phyloP scores from a whole-genome alignment of 768 basidiomycete genomes.

The Terana coerulea region DNA sequence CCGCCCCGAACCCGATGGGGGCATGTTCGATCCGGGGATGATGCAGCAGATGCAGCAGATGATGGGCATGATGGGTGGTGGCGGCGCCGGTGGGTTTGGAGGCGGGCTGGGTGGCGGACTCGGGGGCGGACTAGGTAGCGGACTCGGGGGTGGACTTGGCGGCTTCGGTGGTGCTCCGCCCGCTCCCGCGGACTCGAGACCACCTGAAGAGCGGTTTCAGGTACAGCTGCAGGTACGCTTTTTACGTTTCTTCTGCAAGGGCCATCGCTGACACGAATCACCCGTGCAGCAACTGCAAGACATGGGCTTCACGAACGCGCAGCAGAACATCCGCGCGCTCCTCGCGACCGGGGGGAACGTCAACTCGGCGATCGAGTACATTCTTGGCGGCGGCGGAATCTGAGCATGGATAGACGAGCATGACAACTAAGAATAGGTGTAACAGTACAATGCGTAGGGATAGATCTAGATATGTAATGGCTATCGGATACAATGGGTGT shows the following conservation, averaged over 20 bases:
- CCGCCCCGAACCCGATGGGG: slow-evolving; percentile 13
- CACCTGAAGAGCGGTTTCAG: slow-evolving; percentile 92
- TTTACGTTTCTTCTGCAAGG: not conserved
- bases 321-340: slow-evolving; percentile 87
- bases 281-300: slow-evolving; percentile 75
- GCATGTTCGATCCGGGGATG: slow-evolving; percentile 39
- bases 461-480: slow-evolving; percentile 1
- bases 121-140: slow-evolving; percentile 12
- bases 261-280: not conserved
- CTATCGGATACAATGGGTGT: slow-evolving; percentile 1
- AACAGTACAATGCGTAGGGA: slow-evolving; percentile 5
- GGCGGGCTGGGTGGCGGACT: slow-evolving; percentile 7
- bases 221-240: slow-evolving; percentile 66
- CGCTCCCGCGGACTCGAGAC: slow-evolving; percentile 61
- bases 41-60: slow-evolving; percentile 38
- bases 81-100: slow-evolving; percentile 15
- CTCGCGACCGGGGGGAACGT: slow-evolving; percentile 93
- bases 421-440: slow-evolving; percentile 6
- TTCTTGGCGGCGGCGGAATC: slow-evolving; percentile 75
- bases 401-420: slow-evolving; percentile 25
- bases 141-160: slow-evolving; percentile 20
- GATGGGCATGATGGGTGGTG: slow-evolving; percentile 28
- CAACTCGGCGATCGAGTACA: slow-evolving; percentile 89
- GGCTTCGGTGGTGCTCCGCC: slow-evolving; percentile 28
- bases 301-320: slow-evolving; percentile 91